These are phyloP conservation scores for Lycium barbarum DNA, from an alignment of 257 asterid genomes.

Conservation along the genomic window DNA sequence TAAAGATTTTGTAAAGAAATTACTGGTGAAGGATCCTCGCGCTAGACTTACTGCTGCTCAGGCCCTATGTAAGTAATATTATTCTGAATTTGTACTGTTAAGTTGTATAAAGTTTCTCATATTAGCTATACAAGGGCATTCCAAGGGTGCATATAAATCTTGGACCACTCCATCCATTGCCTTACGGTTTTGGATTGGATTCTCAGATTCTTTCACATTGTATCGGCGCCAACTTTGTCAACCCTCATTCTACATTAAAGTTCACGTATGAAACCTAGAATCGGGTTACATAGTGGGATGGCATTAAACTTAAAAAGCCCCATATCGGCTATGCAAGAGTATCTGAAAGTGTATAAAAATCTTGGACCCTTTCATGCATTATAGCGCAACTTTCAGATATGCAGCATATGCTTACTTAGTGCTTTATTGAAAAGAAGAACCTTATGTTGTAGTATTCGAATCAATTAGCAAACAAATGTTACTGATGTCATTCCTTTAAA, in stretches of 20 bases:
- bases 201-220: not conserved
- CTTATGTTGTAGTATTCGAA: not conserved
- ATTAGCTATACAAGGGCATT: not conserved
- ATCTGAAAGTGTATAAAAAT: not conserved
- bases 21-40: constrained; percentile 88
- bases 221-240: not conserved
- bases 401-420: not conserved
- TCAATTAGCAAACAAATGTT: not conserved
- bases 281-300: not conserved
- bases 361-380: not conserved
- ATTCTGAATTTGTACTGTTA: constrained; percentile 1
- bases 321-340: not conserved
- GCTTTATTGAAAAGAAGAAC: not conserved
- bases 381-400: constrained; percentile 8
- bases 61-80: constrained; percentile 76
- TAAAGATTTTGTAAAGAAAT: constrained; percentile 93
- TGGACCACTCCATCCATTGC: not conserved
- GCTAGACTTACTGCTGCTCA: constrained; percentile 99
- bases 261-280: not conserved
- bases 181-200: not conserved
- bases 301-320: not conserved
- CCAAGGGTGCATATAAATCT: constrained; percentile 3
- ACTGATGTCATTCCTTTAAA: not conserved
- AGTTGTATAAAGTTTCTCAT: not conserved
- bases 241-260: not conserved